Evolutionary conservation across 2,329 filamentous ascomycete species (phyloP).

Genomic region (Dactylonectria estremocensis): DNA sequence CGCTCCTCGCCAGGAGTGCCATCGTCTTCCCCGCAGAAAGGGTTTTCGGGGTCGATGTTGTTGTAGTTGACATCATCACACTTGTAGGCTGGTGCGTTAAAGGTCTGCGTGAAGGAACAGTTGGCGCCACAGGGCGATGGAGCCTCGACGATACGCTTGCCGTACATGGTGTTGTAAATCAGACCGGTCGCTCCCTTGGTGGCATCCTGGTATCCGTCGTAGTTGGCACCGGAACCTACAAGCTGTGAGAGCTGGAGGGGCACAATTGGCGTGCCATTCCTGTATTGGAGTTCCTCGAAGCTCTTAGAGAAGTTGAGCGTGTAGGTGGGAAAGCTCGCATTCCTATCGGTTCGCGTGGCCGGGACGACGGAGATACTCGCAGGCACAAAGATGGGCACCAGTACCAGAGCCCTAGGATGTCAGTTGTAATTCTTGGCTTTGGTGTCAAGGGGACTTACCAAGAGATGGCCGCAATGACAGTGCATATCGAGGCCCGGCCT

Average conservation of each 20-base stretch:
- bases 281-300: constrained; percentile 6
- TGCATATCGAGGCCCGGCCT: constrained; percentile 4
- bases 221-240: no score
- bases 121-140: constrained; percentile 6
- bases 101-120: constrained; percentile 7
- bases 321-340: neutral
- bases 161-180: constrained; percentile 12
- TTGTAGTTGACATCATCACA: neutral
- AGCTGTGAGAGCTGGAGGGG: constrained; percentile 8
- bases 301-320: constrained; percentile 14
- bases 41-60: neutral
- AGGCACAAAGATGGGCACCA: constrained; percentile 7
- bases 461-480: neutral
- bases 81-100: neutral
- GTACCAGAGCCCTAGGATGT: constrained; percentile 2
- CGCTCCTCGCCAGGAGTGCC: neutral
- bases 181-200: neutral
- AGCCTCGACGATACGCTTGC: constrained; percentile 1
- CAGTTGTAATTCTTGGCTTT: neutral
- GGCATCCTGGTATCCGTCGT: no score
- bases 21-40: neutral
- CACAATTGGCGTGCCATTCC: constrained; percentile 9
- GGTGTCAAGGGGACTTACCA: neutral
- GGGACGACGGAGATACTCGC: constrained; percentile 10
- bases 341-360: neutral